Conservation (phyloP, 1,139 yeast genomes). For the Taphrina flavorubra region DNA sequence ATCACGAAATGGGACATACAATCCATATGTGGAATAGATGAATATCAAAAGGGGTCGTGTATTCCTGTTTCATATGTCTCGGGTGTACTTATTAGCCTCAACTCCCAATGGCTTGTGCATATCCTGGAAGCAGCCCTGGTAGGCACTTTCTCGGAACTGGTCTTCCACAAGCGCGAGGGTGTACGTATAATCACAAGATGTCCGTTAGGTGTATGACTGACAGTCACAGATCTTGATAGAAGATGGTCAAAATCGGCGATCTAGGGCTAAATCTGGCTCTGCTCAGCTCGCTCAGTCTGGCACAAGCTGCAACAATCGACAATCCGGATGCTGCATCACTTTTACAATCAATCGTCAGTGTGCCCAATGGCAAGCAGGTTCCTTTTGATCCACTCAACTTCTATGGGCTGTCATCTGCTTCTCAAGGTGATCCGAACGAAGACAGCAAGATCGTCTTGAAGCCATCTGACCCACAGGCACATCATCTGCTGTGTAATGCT, state of each 20-base stretch:
- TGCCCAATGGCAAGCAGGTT: background rate
- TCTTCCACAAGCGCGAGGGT: no score
- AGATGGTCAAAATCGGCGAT: background rate
- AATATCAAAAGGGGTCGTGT: no score
- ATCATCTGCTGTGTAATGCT: background rate
- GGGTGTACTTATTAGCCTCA: no score
- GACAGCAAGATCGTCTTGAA: background rate
- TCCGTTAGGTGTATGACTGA: no score
- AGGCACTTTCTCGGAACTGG: no score
- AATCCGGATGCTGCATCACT: background rate
- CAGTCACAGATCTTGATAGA: no score
- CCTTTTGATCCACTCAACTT: slow-evolving; percentile 4
- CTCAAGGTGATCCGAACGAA: background rate
- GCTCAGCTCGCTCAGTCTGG: background rate
- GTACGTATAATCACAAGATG: no score
- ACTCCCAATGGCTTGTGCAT: no score
- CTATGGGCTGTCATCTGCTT: background rate
- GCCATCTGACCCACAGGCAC: background rate
- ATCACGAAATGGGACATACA: no score
- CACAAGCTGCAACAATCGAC: background rate
- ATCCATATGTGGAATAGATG: no score
- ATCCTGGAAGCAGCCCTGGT: no score
- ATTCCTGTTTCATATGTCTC: no score
- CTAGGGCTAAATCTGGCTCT: background rate
- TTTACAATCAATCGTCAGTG: background rate